Evolutionary conservation across 495 filamentous ascomycete genomes (phyloP).

Genomic region (Penicillium diatomitis): DNA sequence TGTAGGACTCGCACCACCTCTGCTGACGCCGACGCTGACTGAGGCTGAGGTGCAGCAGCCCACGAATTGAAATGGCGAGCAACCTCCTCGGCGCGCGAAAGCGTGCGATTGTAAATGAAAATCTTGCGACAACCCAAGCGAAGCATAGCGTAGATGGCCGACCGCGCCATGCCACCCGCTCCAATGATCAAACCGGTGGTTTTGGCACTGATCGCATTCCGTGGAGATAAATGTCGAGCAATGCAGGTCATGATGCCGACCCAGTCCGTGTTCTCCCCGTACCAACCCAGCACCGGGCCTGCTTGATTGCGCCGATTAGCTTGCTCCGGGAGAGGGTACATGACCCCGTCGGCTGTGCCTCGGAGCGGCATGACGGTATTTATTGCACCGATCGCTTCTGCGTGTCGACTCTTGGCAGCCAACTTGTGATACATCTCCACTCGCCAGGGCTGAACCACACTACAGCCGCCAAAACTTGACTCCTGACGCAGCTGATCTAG

Average conservation of each 20-base stretch:
- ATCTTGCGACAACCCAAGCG: constrained; percentile 70
- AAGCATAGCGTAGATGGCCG: constrained; percentile 71
- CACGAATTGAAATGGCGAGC: constrained; percentile 63
- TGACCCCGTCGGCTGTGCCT: constrained; percentile 48
- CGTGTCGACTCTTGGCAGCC: constrained; percentile 62
- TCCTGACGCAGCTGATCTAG: constrained; percentile 54
- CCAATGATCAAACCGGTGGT: constrained; percentile 68
- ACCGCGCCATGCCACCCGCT: constrained; percentile 74
- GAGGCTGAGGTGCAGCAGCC: constrained; percentile 24
- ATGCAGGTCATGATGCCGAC: constrained; percentile 63
- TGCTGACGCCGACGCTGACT: constrained; percentile 22
- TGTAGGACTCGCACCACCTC: constrained; percentile 52
- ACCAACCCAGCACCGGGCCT: constrained; percentile 57
- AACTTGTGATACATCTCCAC: constrained; percentile 60
- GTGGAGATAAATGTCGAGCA: constrained; percentile 65
- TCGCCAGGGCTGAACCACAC: constrained; percentile 68
- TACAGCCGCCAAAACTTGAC: constrained; percentile 62
- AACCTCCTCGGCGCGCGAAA: constrained; percentile 52
- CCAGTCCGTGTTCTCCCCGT: constrained; percentile 84
- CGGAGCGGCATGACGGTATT: constrained; percentile 75
- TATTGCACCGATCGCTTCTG: constrained; percentile 70
- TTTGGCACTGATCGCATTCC: constrained; percentile 62
- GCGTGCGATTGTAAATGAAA: constrained; percentile 69
- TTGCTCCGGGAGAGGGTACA: constrained; percentile 54
- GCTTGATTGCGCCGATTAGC: constrained; percentile 57